phyloP scores from a whole-genome alignment of 1,139 yeast genomes.

The Yamadazyma atmosphaerica region DNA sequence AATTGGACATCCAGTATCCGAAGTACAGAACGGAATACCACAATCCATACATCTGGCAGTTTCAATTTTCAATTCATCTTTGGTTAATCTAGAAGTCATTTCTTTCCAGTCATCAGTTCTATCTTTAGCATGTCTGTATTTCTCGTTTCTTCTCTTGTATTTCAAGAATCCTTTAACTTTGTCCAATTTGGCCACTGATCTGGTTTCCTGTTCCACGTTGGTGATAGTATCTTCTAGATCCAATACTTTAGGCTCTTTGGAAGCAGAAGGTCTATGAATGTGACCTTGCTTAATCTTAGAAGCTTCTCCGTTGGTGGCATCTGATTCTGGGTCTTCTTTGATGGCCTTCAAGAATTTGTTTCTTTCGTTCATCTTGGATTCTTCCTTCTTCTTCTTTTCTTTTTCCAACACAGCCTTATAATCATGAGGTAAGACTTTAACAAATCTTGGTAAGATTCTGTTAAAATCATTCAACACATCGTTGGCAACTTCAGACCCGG shows the following conservation, averaged over 20 bases:
- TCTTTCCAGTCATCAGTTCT: conserved; percentile 94
- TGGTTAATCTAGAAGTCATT: conserved; percentile 75
- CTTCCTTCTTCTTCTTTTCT: conserved; percentile 68
- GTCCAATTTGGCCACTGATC: conserved; percentile 68
- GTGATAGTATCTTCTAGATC: conserved; percentile 89
- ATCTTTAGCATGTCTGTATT: conserved; percentile 72
- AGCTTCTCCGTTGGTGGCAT: conserved; percentile 85
- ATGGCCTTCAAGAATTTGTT: conserved; percentile 61
- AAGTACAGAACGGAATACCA: conserved; percentile 98
- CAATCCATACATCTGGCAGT: conserved; percentile 99
- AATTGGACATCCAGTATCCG: conserved; percentile 97
- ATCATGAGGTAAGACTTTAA: conserved; percentile 89
- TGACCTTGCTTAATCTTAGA: conserved; percentile 52
- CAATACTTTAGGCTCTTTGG: conserved; percentile 74
- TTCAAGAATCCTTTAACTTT: conserved; percentile 90
- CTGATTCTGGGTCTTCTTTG: conserved; percentile 80
- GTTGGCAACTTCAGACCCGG: conserved; percentile 88
- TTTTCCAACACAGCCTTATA: conserved; percentile 86
- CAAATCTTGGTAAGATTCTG: conserved; percentile 84
- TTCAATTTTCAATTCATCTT: conserved; percentile 84
- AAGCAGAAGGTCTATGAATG: conserved; percentile 34
- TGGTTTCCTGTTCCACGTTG: conserved; percentile 64
- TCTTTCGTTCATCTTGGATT: conserved; percentile 64
- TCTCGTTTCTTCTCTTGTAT: conserved; percentile 86
- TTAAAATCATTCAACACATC: conserved; percentile 82